A percentile compares a stretch with the other conserved stretches of the same genome.
Evolutionary conservation across 306 rosid species (phyloP).

Genomic region (Dryas octopetala): DNA sequence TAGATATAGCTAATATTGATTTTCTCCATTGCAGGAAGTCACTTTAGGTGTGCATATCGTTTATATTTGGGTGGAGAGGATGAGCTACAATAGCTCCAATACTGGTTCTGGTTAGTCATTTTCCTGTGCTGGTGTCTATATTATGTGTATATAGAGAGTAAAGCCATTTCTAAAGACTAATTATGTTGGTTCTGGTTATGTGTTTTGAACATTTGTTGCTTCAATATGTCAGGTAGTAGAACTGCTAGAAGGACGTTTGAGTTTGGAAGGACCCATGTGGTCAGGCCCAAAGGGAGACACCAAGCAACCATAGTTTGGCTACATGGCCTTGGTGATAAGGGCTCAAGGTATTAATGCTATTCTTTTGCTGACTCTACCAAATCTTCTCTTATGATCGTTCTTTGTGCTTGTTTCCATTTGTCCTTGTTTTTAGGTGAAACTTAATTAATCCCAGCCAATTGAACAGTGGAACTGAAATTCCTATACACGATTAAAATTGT

Average conservation of each 20-base stretch:
- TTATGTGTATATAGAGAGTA: neutral
- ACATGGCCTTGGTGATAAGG: constrained; percentile 91
- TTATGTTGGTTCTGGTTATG: constrained; percentile 22
- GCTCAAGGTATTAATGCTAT: constrained; percentile 61
- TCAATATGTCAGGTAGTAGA: constrained; percentile 64
- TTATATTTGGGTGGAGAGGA: constrained; percentile 37
- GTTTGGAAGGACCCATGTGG: constrained; percentile 93
- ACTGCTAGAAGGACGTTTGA: constrained; percentile 61
- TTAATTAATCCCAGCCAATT: constrained; percentile 19
- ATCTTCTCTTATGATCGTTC: constrained; percentile 3
- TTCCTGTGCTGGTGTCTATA: constrained; percentile 23
- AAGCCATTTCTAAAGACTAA: neutral
- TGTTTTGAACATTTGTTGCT: constrained; percentile 35
- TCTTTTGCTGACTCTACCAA: constrained; percentile 18
- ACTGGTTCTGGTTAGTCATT: constrained; percentile 69
- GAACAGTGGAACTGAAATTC: constrained; percentile 14
- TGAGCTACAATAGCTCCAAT: constrained; percentile 67
- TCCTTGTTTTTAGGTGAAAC: constrained; percentile 2
- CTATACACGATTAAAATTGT: constrained; percentile 1
- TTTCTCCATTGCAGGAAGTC: constrained; percentile 69
- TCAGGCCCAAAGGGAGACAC: constrained; percentile 84
- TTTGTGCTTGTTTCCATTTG: constrained; percentile 7
- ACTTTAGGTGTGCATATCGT: constrained; percentile 25
- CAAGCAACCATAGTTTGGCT: constrained; percentile 95
- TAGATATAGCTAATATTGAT: constrained; percentile 44